These are phyloP conservation scores for Zygoascus meyerae DNA, from an alignment of 1,139 yeast genomes.

Conservation along the genomic window DNA sequence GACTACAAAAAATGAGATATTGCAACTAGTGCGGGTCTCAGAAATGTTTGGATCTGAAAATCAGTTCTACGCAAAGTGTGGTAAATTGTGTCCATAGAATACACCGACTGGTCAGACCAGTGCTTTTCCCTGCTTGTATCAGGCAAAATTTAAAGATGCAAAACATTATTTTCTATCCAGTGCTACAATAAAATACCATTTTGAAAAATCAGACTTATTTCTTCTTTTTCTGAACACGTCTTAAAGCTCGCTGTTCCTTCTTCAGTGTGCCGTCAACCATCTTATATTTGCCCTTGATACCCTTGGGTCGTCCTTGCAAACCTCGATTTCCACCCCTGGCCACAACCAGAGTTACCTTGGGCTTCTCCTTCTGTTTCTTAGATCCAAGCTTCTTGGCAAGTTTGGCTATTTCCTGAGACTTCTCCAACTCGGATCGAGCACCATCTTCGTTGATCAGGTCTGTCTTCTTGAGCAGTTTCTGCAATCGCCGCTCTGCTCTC, in stretches of 20 bases:
- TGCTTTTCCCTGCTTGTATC: too few species aligned
- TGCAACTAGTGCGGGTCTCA: too few species aligned
- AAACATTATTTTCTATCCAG: too few species aligned
- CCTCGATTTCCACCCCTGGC: slow-evolving; percentile 88
- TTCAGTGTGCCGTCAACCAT: slow-evolving; percentile 98
- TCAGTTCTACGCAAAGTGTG: too few species aligned
- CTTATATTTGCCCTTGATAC: slow-evolving; percentile 94
- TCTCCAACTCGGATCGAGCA: slow-evolving; percentile 83
- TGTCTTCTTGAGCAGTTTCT: slow-evolving; percentile 88
- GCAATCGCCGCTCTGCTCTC: slow-evolving; percentile 85
- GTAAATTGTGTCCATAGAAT: too few species aligned
- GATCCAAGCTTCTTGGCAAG: slow-evolving; percentile 72
- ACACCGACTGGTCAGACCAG: too few species aligned
- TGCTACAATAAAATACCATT: too few species aligned
- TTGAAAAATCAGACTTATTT: slow-evolving; percentile 11
- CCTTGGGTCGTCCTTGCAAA: slow-evolving; percentile 91
- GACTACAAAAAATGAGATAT: too few species aligned
- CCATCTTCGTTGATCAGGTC: slow-evolving; percentile 86
- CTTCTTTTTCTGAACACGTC: slow-evolving; percentile 80
- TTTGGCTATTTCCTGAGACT: slow-evolving; percentile 85
- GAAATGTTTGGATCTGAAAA: too few species aligned
- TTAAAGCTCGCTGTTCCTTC: slow-evolving; percentile 92
- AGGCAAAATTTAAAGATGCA: too few species aligned
- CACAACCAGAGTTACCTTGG: slow-evolving; percentile 81
- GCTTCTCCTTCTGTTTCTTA: slow-evolving; percentile 68